Base-by-base conservation (phyloP, 225 moss, liverwort and hornwort species). In the Neckera pumila region DNA sequence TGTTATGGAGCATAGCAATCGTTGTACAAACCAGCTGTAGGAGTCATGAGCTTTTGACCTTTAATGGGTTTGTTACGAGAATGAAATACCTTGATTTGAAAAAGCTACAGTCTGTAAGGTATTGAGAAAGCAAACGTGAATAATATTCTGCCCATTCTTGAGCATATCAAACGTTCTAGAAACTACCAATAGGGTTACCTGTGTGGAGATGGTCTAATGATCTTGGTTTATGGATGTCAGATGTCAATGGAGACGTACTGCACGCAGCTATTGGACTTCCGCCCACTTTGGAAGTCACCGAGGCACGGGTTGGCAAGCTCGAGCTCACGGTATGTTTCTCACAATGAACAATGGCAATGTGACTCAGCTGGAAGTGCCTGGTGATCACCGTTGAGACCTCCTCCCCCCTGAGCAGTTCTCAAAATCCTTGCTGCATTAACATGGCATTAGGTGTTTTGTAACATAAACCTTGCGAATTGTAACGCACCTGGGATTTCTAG, bases 181-280 rank as follows among this genome's bases (percentile, higher is more conserved):
- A 76, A 59, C 70, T 47, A 80, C 86, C 12, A 83, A n/a, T 36
- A n/a, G 59, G 69, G 31, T 83, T 81, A 62, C 22, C 57, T 84
- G 36, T 87, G 63, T 85, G 87, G 80, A 42, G 20, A 59, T 28
- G 47, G 47, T 62, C 64, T 82, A 20, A 72, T 77, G 38, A 61
- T 86, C 77, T 40, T 89, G 86, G 72, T 88, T 71, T 30, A 69
- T 90, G 92, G 84, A 76, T 90, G 86, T 47, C 95, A 99, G 99
- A 99, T 93, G 93, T 99, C 60, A 96, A 99, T 94, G 99, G 99
- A 90, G 99, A 99, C 90, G 99, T 99, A 76, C 87, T 99, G 57
- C 99, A 99, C 81, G 94, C 99, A 65, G 94, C 95, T 51, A 91
- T 99, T 92, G 99, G 99, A 21, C 92, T 99, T 88, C 99, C 99